Base-by-base conservation (phyloP, 2,329 filamentous ascomycete species). In the Fonsecaea erecta region DNA sequence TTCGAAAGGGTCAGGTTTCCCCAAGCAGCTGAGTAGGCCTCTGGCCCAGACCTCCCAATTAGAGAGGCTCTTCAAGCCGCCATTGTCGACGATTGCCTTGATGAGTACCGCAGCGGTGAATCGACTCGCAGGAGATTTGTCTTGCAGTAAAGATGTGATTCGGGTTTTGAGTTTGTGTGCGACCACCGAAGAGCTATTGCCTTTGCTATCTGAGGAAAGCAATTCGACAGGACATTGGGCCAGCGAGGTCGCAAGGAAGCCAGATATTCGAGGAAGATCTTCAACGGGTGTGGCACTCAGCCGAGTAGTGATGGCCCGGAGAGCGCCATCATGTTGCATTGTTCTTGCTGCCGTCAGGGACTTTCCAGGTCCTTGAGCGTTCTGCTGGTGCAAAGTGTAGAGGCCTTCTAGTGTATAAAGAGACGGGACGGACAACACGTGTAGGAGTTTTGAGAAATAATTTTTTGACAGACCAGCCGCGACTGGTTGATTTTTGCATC, bases 141-240 rank as follows among this genome's bases (percentile, higher is more conserved):
- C 92, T 74, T 91, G 90, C 35, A 97, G 80, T 14, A 97, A 82
- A 12, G 90, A 88, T 1, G 87, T 89, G 65, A 97, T 82, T 60
- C 91, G 88, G 3, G 90, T 92, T 75, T 90, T 92, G 73, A 96
- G 83, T 75, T 91, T 94, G 77, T 96, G 91, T 0, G 95, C 84
- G 21, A 92, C 84, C n/a, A 90, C 81, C 0, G 88, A 79, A 51
- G 83, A 82, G 65, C 94, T 91, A 60, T 88, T 85, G 34, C 34
- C 51, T 66, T 86, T 84, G 7, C 87, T 78, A 4, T 84, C 80
- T 3, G 91, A 90, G 43, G 62, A 66, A 34, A 62, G 60, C 37
- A 96, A 81, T 30, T 90, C 75, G 53, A 82, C 77, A 69, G 77
- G 80, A 77, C 85, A 88, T 73, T 81, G 81, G 71, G 79, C 79